A percentile compares a stretch with the other conserved stretches of the same genome.
Evolutionary conservation across 2,329 filamentous ascomycete species (phyloP).

Genomic region (Alternaria sp.): DNA sequence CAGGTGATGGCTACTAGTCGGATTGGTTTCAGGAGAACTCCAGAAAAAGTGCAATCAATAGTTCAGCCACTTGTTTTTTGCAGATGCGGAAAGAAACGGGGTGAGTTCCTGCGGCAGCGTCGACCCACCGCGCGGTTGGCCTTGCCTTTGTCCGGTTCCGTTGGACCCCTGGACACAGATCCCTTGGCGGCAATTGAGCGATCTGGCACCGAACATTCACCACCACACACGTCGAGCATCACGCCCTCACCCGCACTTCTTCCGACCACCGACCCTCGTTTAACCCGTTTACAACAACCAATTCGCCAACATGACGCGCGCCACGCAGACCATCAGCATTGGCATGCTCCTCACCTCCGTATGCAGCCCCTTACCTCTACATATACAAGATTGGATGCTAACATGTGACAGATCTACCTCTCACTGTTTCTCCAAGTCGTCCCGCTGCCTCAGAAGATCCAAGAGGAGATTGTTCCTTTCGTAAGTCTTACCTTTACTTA

Average conservation of each 20-base stretch:
- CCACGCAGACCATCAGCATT: slow-evolving; percentile 88
- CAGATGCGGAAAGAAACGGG: slow-evolving; percentile 4
- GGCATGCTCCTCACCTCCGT: slow-evolving; percentile 88
- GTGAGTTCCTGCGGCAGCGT: slow-evolving; percentile 9
- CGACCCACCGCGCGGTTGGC: slow-evolving; percentile 16
- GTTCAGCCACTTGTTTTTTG: slow-evolving; percentile 15
- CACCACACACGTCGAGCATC: slow-evolving; percentile 21
- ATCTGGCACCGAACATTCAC: slow-evolving; percentile 32
- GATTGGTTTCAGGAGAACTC: neutral
- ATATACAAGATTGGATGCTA: slow-evolving; percentile 18
- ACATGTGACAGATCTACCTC: slow-evolving; percentile 77
- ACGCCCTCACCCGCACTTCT: slow-evolving; percentile 7
- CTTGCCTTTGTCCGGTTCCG: slow-evolving; percentile 21
- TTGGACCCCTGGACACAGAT: slow-evolving; percentile 28
- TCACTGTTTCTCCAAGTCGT: slow-evolving; percentile 83
- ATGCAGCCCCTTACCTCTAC: slow-evolving; percentile 39
- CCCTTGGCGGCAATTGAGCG: slow-evolving; percentile 33
- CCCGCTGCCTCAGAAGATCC: slow-evolving; percentile 77
- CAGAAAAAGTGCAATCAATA: slow-evolving; percentile 12
- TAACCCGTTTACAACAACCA: neutral
- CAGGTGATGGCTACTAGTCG: neutral
- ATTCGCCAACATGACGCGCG: slow-evolving; percentile 79
- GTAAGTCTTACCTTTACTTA: slow-evolving; percentile 63
- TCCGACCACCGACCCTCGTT: slow-evolving; percentile 33
- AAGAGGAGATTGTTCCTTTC: slow-evolving; percentile 85